Evolutionary conservation across 495 filamentous ascomycete genomes (phyloP).

Genomic region (Penicillium bovifimosum): DNA sequence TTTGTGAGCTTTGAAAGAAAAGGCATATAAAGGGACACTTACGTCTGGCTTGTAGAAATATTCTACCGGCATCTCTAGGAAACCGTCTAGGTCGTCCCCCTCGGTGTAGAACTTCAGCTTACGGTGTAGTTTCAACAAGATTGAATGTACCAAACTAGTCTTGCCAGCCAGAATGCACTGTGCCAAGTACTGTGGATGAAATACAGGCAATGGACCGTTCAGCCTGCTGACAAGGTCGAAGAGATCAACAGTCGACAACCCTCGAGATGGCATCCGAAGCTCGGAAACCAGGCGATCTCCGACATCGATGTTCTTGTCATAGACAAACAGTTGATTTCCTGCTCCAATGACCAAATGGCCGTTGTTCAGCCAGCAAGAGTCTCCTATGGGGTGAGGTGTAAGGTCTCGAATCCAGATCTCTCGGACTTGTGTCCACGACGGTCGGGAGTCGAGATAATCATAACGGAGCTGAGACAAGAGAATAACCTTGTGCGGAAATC

Average conservation of each 20-base stretch:
- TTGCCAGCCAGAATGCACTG: conserved; percentile 86
- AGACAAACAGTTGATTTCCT: conserved; percentile 89
- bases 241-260: conserved; percentile 50
- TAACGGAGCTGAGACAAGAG: conserved; percentile 89
- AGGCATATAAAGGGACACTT: conserved; percentile 12
- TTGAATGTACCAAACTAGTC: conserved; percentile 61
- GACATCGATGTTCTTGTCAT: conserved; percentile 66
- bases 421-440: conserved; percentile 80
- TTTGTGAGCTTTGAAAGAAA: conserved; percentile 21
- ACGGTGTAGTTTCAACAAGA: conserved; percentile 69
- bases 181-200: conserved; percentile 86
- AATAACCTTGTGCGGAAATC: conserved; percentile 78
- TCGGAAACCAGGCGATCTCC: conserved; percentile 57
- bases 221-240: conserved; percentile 76
- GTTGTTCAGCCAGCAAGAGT: conserved; percentile 82
- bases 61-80: conserved; percentile 65
- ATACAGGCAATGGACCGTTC: conserved; percentile 85
- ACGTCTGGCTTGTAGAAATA: conserved; percentile 62
- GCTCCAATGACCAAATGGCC: conserved; percentile 82
- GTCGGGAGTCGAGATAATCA: conserved; percentile 85
- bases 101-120: conserved; percentile 78
- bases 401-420: conserved; percentile 76
- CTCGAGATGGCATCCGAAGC: conserved; percentile 56
- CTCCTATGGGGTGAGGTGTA: conserved; percentile 88
- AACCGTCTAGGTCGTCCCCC: conserved; percentile 76